phyloP scores from a whole-genome alignment of 139 green algal genomes.

The Chlorella sorokiniana region DNA sequence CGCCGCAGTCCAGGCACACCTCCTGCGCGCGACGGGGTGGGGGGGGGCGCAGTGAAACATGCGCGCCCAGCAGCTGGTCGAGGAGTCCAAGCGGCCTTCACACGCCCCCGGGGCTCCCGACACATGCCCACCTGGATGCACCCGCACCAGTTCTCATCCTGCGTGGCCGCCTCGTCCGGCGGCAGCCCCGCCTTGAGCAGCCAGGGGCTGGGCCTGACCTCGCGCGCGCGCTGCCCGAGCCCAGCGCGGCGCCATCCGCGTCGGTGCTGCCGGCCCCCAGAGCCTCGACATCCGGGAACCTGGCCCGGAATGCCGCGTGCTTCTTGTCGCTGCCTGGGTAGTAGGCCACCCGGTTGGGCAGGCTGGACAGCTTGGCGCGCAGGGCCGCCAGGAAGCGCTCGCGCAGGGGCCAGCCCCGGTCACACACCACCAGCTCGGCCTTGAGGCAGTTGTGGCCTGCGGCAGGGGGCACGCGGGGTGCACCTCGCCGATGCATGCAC shows the following conservation, averaged over 20 bases:
- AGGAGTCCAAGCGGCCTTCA: too few relatives aligned
- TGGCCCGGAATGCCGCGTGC: constrained; percentile 40
- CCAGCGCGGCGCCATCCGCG: constrained; percentile 8
- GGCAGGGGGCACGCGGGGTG: background rate
- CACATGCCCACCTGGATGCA: constrained; percentile 62
- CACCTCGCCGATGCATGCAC: background rate
- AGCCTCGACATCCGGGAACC: constrained; percentile 46
- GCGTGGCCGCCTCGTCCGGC: constrained; percentile 53
- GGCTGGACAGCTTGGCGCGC: constrained; percentile 36
- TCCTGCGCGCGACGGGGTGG: constrained; percentile 37
- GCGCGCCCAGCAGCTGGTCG: too few relatives aligned
- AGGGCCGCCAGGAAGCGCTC: constrained; percentile 65
- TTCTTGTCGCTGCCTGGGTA: constrained; percentile 62
- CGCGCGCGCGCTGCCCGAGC: background rate
- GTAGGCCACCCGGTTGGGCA: constrained; percentile 53
- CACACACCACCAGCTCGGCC: constrained; percentile 78
- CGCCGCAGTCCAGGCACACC: constrained; percentile 56
- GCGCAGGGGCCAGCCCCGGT: constrained; percentile 69
- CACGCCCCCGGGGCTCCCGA: background rate
- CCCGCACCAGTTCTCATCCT: constrained; percentile 79
- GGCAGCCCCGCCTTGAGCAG: constrained; percentile 52
- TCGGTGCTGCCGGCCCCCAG: constrained; percentile 26
- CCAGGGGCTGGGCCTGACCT: constrained; percentile 43
- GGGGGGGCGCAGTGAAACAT: background rate
- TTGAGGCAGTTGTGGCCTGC: constrained; percentile 82